Base-by-base conservation (phyloP, 768 basidiomycete genomes). In the Podaxis sp. region DNA sequence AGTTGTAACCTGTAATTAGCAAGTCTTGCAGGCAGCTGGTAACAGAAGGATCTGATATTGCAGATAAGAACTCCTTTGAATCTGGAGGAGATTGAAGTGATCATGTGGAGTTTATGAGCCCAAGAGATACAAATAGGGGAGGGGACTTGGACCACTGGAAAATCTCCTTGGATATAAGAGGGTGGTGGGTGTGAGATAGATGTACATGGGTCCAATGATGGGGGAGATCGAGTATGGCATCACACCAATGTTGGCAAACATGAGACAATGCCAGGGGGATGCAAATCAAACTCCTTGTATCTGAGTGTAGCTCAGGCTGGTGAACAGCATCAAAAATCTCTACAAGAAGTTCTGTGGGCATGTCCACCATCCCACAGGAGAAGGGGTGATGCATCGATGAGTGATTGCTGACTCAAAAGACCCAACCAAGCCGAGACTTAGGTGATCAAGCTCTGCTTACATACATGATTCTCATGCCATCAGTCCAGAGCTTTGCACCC, bases 291-390 rank as follows among this genome's bases (percentile, higher is more conserved):
- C 57, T 51, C 22, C 57, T 40, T 11, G 47, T 59, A 40, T 59
- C 57, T 5, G 57, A 51, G 25, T 19, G 49, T 47, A 58, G 57
- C 19, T 58, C 33, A 9, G 29, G 22, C 19, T 59, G 29, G 19
- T 59, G 57, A 25, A 51, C 27, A 3, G 51, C 24, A 38, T 59
- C 57, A 38, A 59, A 59, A 13, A 59, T 59, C 12, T 49, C 36
- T 24, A 59, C 49, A 15, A 59, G 57, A 19, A 59, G 46, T 40
- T 59, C 57, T 36, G 57, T 59, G n/a, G 47, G 49, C 37, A 49
- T 22, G 9, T 24, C 57, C 25, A 22, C 47, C 29, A 51, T 50
- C 6, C 33, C 57, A 24, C 38, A n/a, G 46, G 29, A 24, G 47
- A 25, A 19, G 19, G n/a, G 24, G 24, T 24, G 24, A 24, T 24